Evolutionary conservation across 148 eudicot species (phyloP).

Genomic region (Vaccinium vitisidaea): DNA sequence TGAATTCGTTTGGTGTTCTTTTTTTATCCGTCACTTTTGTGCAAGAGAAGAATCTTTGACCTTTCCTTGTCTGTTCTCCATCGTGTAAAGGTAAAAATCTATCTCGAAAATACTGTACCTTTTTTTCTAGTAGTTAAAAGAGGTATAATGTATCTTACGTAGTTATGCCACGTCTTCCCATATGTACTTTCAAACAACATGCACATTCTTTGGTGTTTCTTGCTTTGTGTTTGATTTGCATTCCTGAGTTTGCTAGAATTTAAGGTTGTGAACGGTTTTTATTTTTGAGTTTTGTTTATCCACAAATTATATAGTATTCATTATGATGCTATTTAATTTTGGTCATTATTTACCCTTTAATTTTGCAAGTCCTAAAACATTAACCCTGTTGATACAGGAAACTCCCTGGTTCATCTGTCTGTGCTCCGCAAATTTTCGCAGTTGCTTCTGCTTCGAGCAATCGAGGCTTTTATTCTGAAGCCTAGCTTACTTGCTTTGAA

Average conservation of each 20-base stretch:
- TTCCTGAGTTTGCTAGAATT: not conserved
- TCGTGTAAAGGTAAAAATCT: not conserved
- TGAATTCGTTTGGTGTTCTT: not conserved
- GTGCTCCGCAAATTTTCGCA: constrained; percentile 27
- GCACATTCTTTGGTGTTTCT: not conserved
- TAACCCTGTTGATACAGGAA: constrained; percentile 13
- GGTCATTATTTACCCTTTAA: not conserved
- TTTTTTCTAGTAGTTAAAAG: too few relatives aligned
- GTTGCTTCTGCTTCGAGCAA: constrained; percentile 46
- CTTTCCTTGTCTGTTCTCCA: not conserved
- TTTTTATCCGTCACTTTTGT: not conserved
- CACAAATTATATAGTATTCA: not conserved
- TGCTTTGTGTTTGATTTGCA: not conserved
- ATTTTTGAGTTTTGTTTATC: not conserved
- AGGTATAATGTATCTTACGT: too few relatives aligned
- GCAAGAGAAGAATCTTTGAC: not conserved
- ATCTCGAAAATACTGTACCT: too few relatives aligned
- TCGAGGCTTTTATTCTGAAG: constrained; percentile 60
- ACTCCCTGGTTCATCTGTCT: constrained; percentile 4
- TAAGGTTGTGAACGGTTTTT: not conserved
- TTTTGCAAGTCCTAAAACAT: not conserved
- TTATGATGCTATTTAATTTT: not conserved
- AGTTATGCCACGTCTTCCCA: not conserved
- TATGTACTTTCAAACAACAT: not conserved
- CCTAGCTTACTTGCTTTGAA: constrained; percentile 54